phyloP scores from a whole-genome alignment of 2,329 filamentous ascomycete species.

The Tolypocladium nubicola region DNA sequence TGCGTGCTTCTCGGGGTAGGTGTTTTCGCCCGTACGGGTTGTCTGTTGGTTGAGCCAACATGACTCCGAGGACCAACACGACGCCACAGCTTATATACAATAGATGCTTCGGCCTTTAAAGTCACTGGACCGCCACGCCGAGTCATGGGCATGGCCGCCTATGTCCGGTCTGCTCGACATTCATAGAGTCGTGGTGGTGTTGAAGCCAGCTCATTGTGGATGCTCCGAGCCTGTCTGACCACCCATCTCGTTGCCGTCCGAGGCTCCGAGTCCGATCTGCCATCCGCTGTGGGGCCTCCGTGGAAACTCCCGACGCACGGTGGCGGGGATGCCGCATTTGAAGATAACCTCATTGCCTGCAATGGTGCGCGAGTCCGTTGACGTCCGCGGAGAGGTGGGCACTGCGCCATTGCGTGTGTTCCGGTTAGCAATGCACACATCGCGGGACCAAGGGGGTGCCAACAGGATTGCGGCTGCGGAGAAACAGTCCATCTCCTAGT shows the following conservation, averaged over 20 bases:
- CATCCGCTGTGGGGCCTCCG: neutral
- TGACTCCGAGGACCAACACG: neutral
- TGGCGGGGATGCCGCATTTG: neutral
- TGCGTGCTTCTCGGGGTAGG: neutral
- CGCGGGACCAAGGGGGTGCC: too few species aligned
- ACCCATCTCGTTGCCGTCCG: neutral
- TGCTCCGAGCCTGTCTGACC: neutral
- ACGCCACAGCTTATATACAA: neutral
- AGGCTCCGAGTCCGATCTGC: neutral
- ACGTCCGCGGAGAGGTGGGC: neutral
- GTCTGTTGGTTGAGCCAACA: neutral
- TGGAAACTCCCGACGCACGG: neutral
- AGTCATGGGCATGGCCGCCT: neutral
- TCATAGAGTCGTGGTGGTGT: neutral
- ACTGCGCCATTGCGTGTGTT: too few species aligned
- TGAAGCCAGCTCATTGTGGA: neutral
- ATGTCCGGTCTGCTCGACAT: neutral
- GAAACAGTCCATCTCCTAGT: too few species aligned
- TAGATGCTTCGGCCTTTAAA: neutral
- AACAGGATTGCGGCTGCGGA: too few species aligned
- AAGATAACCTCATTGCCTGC: neutral
- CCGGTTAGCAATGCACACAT: too few species aligned
- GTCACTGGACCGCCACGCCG: neutral
- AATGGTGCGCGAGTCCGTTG: neutral
- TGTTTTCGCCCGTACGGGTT: neutral